Evolutionary conservation across 495 filamentous ascomycete genomes (phyloP), one percentile per base, ranked within the genome.

Genomic region (Pseudevernia furfuracea): DNA sequence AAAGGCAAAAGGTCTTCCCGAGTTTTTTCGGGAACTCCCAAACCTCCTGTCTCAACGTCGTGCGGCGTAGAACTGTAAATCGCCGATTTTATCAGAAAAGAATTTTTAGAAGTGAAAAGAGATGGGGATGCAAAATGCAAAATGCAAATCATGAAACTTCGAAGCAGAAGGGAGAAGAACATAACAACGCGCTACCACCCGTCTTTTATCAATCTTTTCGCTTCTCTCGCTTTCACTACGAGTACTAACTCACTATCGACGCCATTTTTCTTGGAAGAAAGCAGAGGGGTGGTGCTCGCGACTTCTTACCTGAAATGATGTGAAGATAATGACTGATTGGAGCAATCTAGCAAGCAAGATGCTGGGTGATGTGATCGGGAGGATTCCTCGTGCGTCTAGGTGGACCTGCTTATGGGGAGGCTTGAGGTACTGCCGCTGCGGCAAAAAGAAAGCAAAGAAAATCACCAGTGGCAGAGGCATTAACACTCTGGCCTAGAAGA

Each of bases 391-490:
- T 64, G 62, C 62, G 44, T 59, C 25, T 17, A 25, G 8, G 41
- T 44, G 34, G 28, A 59, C 48, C 46, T 55, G 39, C 44, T 49
- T 32, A 10, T 23, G 30, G 28, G 39, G 43, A 53, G 62, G 55
- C 56, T 64, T 59, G 41, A 64, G 56, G 62, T 64, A 64, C 62
- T 64, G 62, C 62, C 62, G 62, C 62, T 43, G 62, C 62, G 62
- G 62, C 62, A 64, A 53, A 58, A 58, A 62, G n/a, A n/a, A n/a
- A n/a, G n/a, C 0, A 34, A 32, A 49, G 23, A 57, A 44, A 41
- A 21, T n/a, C n/a, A 37, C 39, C 52, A 58, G 38, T 14, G 38
- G 52, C 52, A 58, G 38, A 11, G 38, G 52, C 53, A 59, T 34
- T 58, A 64, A 48, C 21, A 25, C 23, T 19, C 23, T 64, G 41